Conservation (phyloP, 495 filamentous ascomycete genomes). For the Xylaria telfairii region DNA sequence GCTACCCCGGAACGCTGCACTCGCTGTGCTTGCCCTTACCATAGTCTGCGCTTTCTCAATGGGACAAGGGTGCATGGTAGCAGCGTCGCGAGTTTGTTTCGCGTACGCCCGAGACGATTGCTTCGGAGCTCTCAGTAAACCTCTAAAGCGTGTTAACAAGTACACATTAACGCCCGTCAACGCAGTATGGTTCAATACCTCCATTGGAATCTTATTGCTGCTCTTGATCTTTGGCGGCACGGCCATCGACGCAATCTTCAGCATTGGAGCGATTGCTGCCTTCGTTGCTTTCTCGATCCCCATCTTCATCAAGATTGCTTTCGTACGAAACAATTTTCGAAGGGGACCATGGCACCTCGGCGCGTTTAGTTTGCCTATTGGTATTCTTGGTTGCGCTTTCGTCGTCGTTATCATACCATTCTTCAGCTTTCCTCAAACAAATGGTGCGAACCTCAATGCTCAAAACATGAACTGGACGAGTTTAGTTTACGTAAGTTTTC, state of each 20-base stretch:
- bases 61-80: slow-evolving; percentile 86
- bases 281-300: slow-evolving; percentile 78
- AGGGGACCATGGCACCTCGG: slow-evolving; percentile 79
- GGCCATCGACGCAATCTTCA: slow-evolving; percentile 77
- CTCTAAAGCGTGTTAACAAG: slow-evolving; percentile 71
- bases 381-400: slow-evolving; percentile 65
- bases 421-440: slow-evolving; percentile 69
- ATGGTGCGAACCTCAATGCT: slow-evolving; percentile 61
- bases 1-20: slow-evolving; percentile 67
- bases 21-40: slow-evolving; percentile 71
- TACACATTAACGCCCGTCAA: slow-evolving; percentile 76
- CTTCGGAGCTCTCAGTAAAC: slow-evolving; percentile 65
- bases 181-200: slow-evolving; percentile 75
- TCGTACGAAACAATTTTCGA: slow-evolving; percentile 73
- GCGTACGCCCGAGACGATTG: slow-evolving; percentile 82
- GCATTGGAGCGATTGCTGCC: slow-evolving; percentile 75
- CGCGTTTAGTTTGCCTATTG: slow-evolving; percentile 65
- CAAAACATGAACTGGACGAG: slow-evolving; percentile 78
- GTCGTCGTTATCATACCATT: slow-evolving; percentile 77
- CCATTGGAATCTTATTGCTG: slow-evolving; percentile 67
- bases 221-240: slow-evolving; percentile 73
- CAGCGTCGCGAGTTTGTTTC: slow-evolving; percentile 78
- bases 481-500: slow-evolving; percentile 65
- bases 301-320: slow-evolving; percentile 76
- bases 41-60: slow-evolving; percentile 80